A percentile compares a stretch with the other conserved stretches of the same genome.
phyloP scores from a whole-genome alignment of 2,329 filamentous ascomycete species.

The Pseudogymnoascus sp. region DNA sequence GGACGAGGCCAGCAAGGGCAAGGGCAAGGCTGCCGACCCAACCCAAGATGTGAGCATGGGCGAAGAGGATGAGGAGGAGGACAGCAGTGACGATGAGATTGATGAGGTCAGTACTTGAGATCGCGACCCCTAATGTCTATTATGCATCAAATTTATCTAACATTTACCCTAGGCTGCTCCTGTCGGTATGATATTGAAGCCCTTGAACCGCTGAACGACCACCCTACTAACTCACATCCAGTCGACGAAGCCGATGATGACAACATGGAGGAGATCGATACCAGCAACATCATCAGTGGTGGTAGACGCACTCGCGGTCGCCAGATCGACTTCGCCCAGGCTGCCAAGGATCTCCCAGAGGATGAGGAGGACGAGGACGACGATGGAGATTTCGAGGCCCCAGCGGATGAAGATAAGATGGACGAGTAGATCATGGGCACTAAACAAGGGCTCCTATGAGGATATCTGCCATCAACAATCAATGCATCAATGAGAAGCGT shows the following conservation, averaged over 20 bases:
- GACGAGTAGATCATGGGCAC: slow-evolving; percentile 37
- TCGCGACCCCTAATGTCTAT: slow-evolving; percentile 7
- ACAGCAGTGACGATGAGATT: slow-evolving; percentile 59
- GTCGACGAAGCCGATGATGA: slow-evolving; percentile 68
- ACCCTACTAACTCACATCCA: slow-evolving; percentile 24
- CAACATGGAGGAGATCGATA: slow-evolving; percentile 85
- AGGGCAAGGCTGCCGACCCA: slow-evolving; percentile 63
- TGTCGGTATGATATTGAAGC: slow-evolving; percentile 24
- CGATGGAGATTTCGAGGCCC: slow-evolving; percentile 56
- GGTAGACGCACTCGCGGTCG: slow-evolving; percentile 84
- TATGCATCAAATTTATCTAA: slow-evolving; percentile 12
- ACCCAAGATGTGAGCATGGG: slow-evolving; percentile 60
- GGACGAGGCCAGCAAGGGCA: slow-evolving; percentile 60
- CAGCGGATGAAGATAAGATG: slow-evolving; percentile 61
- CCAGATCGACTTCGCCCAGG: slow-evolving; percentile 88
- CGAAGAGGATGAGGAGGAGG: slow-evolving; percentile 55
- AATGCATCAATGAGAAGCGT: slow-evolving; percentile 6
- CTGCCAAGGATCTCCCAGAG: slow-evolving; percentile 66
- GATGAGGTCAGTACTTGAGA: slow-evolving; percentile 42
- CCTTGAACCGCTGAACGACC: slow-evolving; percentile 23
- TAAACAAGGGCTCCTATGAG: background rate
- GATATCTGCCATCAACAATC: background rate
- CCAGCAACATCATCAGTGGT: slow-evolving; percentile 72
- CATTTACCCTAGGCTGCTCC: slow-evolving; percentile 15
- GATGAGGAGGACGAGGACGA: slow-evolving; percentile 77